Evolutionary conservation across 1,284 basidiomycete species (phyloP).

Genomic region (Peniophora sp.): DNA sequence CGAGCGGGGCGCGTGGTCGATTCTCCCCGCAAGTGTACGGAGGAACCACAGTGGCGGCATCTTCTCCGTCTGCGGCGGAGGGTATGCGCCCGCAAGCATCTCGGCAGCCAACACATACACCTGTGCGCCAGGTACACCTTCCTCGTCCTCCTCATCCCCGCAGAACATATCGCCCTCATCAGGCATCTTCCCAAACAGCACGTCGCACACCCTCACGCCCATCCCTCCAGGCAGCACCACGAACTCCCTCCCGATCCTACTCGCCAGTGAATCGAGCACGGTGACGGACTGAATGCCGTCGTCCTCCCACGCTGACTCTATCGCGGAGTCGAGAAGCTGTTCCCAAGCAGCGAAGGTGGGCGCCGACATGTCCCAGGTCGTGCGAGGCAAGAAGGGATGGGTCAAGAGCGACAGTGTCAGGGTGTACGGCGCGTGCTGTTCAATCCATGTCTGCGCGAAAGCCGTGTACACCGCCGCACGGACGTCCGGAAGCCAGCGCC

Average conservation of each 20-base stretch:
- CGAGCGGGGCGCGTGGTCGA: slow-evolving; percentile 46
- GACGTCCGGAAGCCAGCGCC: slow-evolving; percentile 30
- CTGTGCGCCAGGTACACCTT: slow-evolving; percentile 25
- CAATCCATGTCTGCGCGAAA: slow-evolving; percentile 46
- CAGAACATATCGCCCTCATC: too few relatives aligned
- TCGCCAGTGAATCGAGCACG: slow-evolving; percentile 49
- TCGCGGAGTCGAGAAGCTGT: too few relatives aligned
- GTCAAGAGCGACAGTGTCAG: slow-evolving; percentile 49
- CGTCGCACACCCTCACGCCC: slow-evolving; percentile 46
- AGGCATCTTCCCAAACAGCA: slow-evolving; percentile 43
- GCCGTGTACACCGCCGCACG: slow-evolving; percentile 46
- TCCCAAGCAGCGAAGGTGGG: too few relatives aligned
- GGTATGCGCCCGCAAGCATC: slow-evolving; percentile 54
- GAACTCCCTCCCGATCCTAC: slow-evolving; percentile 34
- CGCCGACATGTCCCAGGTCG: too few relatives aligned
- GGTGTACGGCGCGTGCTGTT: slow-evolving; percentile 33
- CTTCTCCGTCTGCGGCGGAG: slow-evolving; percentile 47
- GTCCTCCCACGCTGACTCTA: too few relatives aligned
- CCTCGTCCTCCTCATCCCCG: slow-evolving; percentile 27
- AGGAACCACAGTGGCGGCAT: slow-evolving; percentile 54
- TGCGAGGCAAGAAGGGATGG: too few relatives aligned
- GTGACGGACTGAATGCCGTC: slow-evolving; percentile 30
- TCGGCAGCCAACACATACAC: slow-evolving; percentile 52
- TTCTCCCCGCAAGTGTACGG: slow-evolving; percentile 39
- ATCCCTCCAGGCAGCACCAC: slow-evolving; percentile 28